These are phyloP conservation scores for Pleurotus eryngii DNA, from an alignment of 768 basidiomycete genomes.

Conservation along the genomic window DNA sequence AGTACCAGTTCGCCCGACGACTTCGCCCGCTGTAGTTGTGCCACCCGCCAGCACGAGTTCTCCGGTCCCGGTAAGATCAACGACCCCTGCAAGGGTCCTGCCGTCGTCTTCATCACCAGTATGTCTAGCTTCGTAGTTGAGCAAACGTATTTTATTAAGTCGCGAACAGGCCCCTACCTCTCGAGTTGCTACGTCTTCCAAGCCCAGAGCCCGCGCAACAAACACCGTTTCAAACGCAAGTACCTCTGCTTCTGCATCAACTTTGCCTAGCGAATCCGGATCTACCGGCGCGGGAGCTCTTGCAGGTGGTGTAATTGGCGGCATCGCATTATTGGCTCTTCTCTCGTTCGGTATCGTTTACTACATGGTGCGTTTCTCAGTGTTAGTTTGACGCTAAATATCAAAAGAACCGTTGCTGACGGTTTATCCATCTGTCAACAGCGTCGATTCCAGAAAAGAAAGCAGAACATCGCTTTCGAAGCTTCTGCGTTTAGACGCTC, in stretches of 20 bases:
- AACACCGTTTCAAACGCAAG: not conserved
- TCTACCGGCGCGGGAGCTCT: not conserved
- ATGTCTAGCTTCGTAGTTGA: not conserved
- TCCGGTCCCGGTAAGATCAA: not conserved
- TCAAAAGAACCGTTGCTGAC: not conserved
- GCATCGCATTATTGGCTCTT: not conserved
- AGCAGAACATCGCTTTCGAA: slow-evolving; percentile 23
- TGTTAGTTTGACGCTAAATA: not conserved
- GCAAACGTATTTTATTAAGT: not conserved
- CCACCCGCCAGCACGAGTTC: not conserved
- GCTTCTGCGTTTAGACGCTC: slow-evolving; percentile 61
- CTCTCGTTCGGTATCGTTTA: not conserved
- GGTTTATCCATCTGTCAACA: slow-evolving; percentile 15
- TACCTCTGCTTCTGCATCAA: not conserved
- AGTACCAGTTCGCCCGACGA: too few relatives aligned
- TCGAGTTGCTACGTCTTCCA: not conserved
- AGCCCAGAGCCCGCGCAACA: not conserved
- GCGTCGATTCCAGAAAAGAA: slow-evolving; percentile 38
- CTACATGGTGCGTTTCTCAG: not conserved
- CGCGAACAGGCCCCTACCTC: not conserved
- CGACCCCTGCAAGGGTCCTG: not conserved
- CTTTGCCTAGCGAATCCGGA: not conserved
- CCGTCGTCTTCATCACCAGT: not conserved
- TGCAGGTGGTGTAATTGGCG: slow-evolving; percentile 4
- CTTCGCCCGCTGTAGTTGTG: not conserved